phyloP scores from a whole-genome alignment of 192 early-diverging fungal genomes.

The Backusella tarrabulga region DNA sequence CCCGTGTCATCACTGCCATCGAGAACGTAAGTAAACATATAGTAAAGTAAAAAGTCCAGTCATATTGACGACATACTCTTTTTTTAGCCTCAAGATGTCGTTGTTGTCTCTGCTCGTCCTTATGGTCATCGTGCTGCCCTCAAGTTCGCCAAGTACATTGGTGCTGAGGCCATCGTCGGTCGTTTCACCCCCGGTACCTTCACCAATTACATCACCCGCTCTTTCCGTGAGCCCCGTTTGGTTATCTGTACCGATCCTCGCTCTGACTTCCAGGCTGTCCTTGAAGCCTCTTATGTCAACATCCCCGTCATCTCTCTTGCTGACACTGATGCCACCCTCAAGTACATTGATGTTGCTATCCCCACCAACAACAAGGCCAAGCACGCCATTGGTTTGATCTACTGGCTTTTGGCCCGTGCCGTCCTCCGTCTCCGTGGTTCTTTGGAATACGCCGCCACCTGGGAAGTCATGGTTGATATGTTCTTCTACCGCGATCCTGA shows the following conservation, averaged over 20 bases:
- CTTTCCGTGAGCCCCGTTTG: constrained; percentile 99
- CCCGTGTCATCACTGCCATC: constrained; percentile 96
- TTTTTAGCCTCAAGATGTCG: constrained; percentile 86
- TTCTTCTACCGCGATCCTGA: constrained; percentile 99
- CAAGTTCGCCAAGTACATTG: constrained; percentile 99
- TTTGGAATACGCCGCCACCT: constrained; percentile 79
- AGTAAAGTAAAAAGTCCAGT: background rate
- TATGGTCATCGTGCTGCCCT: constrained; percentile 98
- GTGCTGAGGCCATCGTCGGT: constrained; percentile 98
- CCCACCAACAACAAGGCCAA: constrained; percentile 99
- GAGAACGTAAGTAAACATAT: constrained; percentile 66
- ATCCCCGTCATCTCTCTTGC: constrained; percentile 99
- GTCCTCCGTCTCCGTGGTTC: constrained; percentile 97
- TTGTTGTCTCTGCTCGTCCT: constrained; percentile 95
- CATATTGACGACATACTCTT: constrained; percentile 44
- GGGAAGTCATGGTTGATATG: constrained; percentile 99
- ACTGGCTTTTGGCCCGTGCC: constrained; percentile 98
- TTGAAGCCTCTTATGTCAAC: constrained; percentile 99
- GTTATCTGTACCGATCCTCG: constrained; percentile 98
- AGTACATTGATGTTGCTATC: constrained; percentile 97
- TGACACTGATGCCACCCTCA: constrained; percentile 95
- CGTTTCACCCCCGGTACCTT: constrained; percentile 99
- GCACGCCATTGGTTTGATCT: constrained; percentile 97
- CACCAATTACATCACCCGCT: constrained; percentile 99
- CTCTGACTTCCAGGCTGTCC: constrained; percentile 97